A percentile compares a stretch with the other conserved stretches of the same genome.
phyloP scores from a whole-genome alignment of 2,329 filamentous ascomycete species.

The Myriosclerotinia curreyana region DNA sequence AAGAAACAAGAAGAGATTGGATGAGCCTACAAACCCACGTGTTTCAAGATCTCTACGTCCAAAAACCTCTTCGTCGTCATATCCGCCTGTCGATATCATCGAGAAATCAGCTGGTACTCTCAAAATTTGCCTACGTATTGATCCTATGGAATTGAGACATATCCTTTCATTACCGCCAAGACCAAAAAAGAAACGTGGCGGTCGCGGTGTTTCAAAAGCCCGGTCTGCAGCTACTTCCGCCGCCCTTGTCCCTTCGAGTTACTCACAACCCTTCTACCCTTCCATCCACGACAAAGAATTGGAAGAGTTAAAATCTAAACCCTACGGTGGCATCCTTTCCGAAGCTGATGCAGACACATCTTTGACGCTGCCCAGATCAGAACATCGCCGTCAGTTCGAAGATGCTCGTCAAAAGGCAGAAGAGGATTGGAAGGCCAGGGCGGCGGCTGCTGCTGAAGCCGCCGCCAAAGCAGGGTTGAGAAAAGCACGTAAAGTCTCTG shows the following conservation, averaged over 20 bases:
- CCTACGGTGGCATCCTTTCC: constrained; percentile 88
- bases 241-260: constrained; percentile 28
- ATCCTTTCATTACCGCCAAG: constrained; percentile 59
- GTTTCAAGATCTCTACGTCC: constrained; percentile 58
- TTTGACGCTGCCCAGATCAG: constrained; percentile 75
- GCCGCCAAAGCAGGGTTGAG: constrained; percentile 61
- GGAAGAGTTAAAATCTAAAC: constrained; percentile 87
- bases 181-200: constrained; percentile 51
- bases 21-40: constrained; percentile 39
- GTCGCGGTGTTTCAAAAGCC: constrained; percentile 43
- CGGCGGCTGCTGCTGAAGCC: constrained; percentile 63
- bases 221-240: constrained; percentile 40
- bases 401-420: constrained; percentile 87
- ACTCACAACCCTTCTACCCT: constrained; percentile 37
- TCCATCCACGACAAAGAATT: constrained; percentile 85
- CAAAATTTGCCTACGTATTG: constrained; percentile 57
- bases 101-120: constrained; percentile 41
- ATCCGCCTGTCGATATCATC: constrained; percentile 42
- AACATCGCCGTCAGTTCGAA: constrained; percentile 84
- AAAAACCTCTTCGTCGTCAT: constrained; percentile 45
- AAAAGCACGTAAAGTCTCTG: constrained; percentile 71
- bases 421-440: constrained; percentile 78
- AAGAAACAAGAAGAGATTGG: constrained; percentile 23
- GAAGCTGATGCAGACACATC: constrained; percentile 89
- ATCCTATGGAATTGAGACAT: constrained; percentile 56